phyloP scores from a whole-genome alignment of 306 rosid genomes.

The Trichosanthes truncata region DNA sequence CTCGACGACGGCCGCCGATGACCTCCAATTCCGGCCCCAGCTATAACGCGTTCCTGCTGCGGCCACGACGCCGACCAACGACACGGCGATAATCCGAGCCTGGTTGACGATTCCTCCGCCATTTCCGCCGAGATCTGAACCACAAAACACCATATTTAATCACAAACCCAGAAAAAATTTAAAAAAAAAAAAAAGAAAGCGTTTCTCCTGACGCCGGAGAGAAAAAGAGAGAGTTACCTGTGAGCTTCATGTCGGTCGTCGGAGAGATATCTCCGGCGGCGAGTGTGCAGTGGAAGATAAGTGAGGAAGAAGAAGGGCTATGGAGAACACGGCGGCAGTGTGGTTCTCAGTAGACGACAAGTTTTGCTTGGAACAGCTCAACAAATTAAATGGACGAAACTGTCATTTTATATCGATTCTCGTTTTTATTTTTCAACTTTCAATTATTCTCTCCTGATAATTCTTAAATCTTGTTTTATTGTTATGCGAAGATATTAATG shows the following conservation, averaged over 20 bases:
- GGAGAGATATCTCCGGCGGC: neutral
- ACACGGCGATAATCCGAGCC: constrained; percentile 2
- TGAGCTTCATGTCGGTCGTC: neutral
- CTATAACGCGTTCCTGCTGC: constrained; percentile 14
- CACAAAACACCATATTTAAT: neutral
- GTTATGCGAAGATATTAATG: too few relatives aligned
- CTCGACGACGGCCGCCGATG: neutral
- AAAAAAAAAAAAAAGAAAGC: neutral
- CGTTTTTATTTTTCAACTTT: too few relatives aligned
- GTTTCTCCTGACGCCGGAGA: neutral
- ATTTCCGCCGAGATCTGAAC: neutral
- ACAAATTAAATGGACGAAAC: too few relatives aligned
- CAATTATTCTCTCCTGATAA: too few relatives aligned
- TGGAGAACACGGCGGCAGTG: too few relatives aligned
- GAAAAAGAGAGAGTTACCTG: neutral
- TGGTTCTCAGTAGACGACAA: too few relatives aligned
- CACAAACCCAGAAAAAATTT: neutral
- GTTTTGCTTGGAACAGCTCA: too few relatives aligned
- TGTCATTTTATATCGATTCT: too few relatives aligned
- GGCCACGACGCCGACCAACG: constrained; percentile 32
- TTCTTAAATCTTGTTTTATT: too few relatives aligned
- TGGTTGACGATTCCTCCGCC: neutral
- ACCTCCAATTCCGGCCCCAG: constrained; percentile 6
- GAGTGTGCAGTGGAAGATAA: neutral
- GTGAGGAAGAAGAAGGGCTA: neutral